Conservation (phyloP, 768 basidiomycete genomes). For the Clitopilus hobsonii region DNA sequence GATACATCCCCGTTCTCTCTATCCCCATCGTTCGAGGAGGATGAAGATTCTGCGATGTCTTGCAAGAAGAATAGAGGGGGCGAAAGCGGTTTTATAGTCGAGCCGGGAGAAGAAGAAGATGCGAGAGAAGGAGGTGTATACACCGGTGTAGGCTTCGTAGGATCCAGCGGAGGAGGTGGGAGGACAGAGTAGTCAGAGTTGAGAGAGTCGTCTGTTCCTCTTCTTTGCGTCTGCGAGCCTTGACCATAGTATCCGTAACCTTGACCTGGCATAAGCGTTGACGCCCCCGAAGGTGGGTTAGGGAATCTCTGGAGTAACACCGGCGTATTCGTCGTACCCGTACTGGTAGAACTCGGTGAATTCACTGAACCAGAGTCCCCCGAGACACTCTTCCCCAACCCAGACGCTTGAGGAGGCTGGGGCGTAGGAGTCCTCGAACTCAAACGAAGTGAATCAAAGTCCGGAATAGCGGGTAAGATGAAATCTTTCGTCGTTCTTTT, state of each 20-base stretch:
- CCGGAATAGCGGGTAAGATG: not conserved
- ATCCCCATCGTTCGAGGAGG: too few relatives aligned
- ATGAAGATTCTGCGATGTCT: not conserved
- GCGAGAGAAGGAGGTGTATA: not conserved
- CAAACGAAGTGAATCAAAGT: not conserved
- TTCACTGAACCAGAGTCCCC: not conserved
- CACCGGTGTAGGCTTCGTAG: not conserved
- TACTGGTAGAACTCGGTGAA: not conserved
- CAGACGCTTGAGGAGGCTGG: not conserved
- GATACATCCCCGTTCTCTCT: not conserved
- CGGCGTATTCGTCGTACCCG: not conserved
- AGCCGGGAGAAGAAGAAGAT: not conserved
- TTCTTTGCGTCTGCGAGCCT: not conserved
- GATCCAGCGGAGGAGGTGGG: not conserved
- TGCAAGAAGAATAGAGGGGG: not conserved
- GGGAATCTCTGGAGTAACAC: not conserved
- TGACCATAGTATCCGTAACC: too few relatives aligned
- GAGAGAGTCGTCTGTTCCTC: not conserved
- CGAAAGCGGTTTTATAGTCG: not conserved
- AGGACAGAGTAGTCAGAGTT: not conserved
- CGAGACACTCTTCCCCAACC: not conserved
- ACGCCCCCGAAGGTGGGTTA: not conserved
- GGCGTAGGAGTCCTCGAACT: not conserved
- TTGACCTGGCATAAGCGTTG: too few relatives aligned
- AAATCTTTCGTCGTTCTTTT: not conserved